Evolutionary conservation across 106 monocot species (phyloP).

Genomic region (Dendrobium chrysotoxum): DNA sequence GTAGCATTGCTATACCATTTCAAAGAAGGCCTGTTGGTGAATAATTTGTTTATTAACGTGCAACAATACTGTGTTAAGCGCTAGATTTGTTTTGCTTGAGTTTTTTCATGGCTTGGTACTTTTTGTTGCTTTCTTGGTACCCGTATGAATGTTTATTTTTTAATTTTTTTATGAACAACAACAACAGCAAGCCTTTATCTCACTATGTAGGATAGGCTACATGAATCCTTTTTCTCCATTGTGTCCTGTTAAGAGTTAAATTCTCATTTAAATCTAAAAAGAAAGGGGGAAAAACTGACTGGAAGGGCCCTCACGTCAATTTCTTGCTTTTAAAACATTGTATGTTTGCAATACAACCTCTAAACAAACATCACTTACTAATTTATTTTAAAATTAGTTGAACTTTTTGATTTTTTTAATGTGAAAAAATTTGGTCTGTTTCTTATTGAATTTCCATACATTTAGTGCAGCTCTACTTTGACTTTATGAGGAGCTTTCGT

Average conservation of each 20-base stretch:
- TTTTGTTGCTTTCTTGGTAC: background rate
- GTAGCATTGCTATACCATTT: background rate
- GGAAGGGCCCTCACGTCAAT: background rate
- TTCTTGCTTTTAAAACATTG: background rate
- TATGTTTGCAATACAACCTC: background rate
- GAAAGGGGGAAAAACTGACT: background rate
- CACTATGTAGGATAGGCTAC: too few species aligned
- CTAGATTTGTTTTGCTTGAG: background rate
- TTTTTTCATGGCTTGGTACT: background rate
- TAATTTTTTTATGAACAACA: background rate
- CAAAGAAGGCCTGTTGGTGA: background rate
- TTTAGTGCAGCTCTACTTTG: conserved; percentile 77
- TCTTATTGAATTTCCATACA: background rate
- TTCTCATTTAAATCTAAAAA: background rate
- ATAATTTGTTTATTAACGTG: background rate
- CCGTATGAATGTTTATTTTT: background rate
- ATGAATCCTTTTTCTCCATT: too few species aligned
- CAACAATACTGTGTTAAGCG: background rate
- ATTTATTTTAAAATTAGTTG: background rate
- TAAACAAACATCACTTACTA: background rate
- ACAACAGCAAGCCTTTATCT: too few species aligned
- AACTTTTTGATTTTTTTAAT: background rate
- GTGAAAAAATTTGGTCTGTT: background rate
- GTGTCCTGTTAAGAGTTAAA: too few species aligned
- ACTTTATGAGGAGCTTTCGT: conserved; percentile 93